phyloP scores from a whole-genome alignment of 163 green algal genomes.

The Botryococcus braunii region DNA sequence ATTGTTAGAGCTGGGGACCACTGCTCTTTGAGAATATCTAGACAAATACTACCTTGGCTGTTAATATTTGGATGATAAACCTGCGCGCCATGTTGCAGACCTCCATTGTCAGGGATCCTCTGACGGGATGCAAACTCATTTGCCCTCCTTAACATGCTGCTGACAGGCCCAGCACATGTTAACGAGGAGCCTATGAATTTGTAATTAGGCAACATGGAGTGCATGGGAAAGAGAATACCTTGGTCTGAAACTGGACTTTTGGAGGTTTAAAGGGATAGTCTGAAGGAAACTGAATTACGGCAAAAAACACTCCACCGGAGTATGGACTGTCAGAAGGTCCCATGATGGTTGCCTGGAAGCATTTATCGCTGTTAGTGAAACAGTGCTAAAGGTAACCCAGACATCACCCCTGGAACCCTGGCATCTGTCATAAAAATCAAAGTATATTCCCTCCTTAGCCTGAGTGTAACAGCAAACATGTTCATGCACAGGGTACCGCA shows the following conservation, averaged over 20 bases:
- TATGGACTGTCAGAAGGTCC: slow-evolving; percentile 83
- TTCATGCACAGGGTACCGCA: not conserved
- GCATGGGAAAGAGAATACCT: slow-evolving; percentile 18
- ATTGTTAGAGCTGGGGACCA: slow-evolving; percentile 97
- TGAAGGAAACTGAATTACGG: slow-evolving; percentile 86
- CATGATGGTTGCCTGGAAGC: slow-evolving; percentile 89
- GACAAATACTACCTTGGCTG: slow-evolving; percentile 93
- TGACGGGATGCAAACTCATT: not conserved
- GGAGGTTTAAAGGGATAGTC: slow-evolving; percentile 92
- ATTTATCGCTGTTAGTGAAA: too few relatives aligned
- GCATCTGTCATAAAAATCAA: not conserved
- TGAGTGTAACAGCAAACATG: not conserved
- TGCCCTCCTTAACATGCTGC: not conserved
- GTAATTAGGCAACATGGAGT: not conserved
- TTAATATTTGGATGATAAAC: slow-evolving; percentile 95
- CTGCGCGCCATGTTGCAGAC: slow-evolving; percentile 29
- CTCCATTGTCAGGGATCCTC: too few relatives aligned
- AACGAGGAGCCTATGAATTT: not conserved
- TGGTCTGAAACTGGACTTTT: slow-evolving; percentile 80
- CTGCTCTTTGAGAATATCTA: slow-evolving; percentile 99
- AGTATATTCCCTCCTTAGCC: too few relatives aligned
- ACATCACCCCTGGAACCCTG: not conserved
- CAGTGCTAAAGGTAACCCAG: too few relatives aligned
- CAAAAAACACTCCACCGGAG: slow-evolving; percentile 92
- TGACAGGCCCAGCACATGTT: not conserved